Conservation (phyloP, 1,139 yeast genomes). For the Sugiyamaella japonica region DNA sequence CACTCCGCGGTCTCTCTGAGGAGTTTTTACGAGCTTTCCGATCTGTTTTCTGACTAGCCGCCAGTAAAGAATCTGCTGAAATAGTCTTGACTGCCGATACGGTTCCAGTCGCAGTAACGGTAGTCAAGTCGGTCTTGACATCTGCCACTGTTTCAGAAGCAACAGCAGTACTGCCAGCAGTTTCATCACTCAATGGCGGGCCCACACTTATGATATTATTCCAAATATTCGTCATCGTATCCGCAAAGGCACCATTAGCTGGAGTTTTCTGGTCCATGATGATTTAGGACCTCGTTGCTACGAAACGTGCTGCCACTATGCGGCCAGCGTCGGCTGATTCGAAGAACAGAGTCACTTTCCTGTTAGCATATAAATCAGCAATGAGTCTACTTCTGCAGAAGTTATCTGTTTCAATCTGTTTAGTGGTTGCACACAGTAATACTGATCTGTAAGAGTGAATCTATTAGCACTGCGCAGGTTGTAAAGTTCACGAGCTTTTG, state of each 20-base stretch:
- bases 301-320: neutral
- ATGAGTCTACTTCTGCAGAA: neutral
- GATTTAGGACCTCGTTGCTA: neutral
- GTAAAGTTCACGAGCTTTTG: too few relatives aligned
- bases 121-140: neutral
- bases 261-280: neutral
- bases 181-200: neutral
- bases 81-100: neutral
- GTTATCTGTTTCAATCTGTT: too few relatives aligned
- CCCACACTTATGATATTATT: slow-evolving; percentile 7
- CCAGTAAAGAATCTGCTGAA: neutral
- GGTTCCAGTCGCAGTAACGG: neutral
- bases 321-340: neutral
- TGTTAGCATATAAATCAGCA: neutral
- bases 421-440: too few relatives aligned
- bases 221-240: slow-evolving; percentile 9
- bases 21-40: neutral
- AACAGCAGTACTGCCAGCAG: neutral
- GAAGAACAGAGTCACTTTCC: neutral
- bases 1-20: neutral
- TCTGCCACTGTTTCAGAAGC: neutral
- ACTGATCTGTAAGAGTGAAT: too few relatives aligned
- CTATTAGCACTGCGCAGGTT: too few relatives aligned
- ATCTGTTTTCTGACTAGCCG: neutral
- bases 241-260: neutral